Base-by-base conservation (phyloP, 352 stramenopile genomes). In the Phytophthora agathidicida region DNA sequence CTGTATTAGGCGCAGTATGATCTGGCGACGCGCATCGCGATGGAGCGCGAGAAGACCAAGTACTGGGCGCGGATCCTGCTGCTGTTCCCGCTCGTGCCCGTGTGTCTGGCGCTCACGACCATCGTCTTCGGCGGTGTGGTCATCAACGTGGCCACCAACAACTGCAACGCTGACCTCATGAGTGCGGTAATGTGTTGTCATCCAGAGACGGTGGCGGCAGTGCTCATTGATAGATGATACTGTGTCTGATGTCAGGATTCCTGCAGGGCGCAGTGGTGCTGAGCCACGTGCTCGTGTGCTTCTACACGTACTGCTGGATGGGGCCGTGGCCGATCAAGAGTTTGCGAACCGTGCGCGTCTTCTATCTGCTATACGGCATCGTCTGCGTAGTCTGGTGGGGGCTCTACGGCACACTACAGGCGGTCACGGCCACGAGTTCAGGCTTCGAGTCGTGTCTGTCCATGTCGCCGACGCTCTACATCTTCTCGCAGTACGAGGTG, bases 251-350 rank as follows among this genome's bases (percentile, higher is more conserved):
- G 20, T 38, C 43, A 91, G 81, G 64, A 42, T 89, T 89, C 37
- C 39, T 91, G 56, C 78, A 86, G 36, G 82, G 82, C 27, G 79
- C 82, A 1, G 79, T 91, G 11, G 65, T 80, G 35, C 49, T 91
- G 22, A 89, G 79, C 55, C 80, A 91, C 48, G 33, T 88, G 20
- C 64, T 87, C 7, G 71, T 89, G 11, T 57, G 76, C 37, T 91
- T 91, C 49, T 91, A 82, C 52, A 70, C 82, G 33, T 89, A 88
- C 38, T 87, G 77, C 49, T 91, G 79, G 82, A 89, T 89, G 65
- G 77, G 79, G 0, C 77, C 70, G 7, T 55, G 50, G 33, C 77
- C 78, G 9, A 89, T 91, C 48, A 75, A 72, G 54, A 77, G 68
- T 19, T 52, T 89, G 6, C 72, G 73, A 19, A 83, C 73, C 0